Conservation (phyloP, 2,329 filamentous ascomycete species). For the Cytospora piceicola region DNA sequence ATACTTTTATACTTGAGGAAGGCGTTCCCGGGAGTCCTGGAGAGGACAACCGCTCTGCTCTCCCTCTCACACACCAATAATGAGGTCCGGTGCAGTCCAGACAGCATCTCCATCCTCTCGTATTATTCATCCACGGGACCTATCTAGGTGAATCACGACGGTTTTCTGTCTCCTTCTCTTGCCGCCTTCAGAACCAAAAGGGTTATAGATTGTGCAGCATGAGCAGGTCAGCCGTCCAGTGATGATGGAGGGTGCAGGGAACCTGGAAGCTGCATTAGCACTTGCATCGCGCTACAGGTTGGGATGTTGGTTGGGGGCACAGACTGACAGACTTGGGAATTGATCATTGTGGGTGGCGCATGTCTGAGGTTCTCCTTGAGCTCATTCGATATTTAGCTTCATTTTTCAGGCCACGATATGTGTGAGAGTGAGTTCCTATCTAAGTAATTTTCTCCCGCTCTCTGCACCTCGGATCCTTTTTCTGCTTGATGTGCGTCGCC, state of each 20-base stretch:
- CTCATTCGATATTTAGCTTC: not conserved
- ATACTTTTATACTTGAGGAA: not conserved
- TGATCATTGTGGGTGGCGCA: constrained; percentile 5
- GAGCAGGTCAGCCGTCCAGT: constrained; percentile 26
- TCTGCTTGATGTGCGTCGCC: constrained; percentile 6
- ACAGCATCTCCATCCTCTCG: not conserved
- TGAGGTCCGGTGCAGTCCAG: not conserved
- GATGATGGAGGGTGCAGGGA: constrained; percentile 7
- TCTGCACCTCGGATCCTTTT: constrained; percentile 1
- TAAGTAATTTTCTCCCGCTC: not conserved
- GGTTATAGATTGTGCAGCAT: constrained; percentile 12
- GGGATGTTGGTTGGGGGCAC: not conserved
- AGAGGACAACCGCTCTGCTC: no score
- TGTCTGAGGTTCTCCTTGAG: constrained; percentile 15
- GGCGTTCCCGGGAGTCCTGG: no score
- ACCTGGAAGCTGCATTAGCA: constrained; percentile 24
- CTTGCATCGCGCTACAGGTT: constrained; percentile 20
- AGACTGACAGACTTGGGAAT: not conserved
- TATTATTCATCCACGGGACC: constrained; percentile 3
- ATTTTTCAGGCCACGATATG: not conserved
- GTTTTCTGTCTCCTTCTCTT: constrained; percentile 9
- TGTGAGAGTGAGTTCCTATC: not conserved
- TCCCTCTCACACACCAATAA: not conserved
- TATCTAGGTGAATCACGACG: constrained; percentile 15
- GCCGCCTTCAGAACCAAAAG: constrained; percentile 20